Evolutionary conservation across 2,329 filamentous ascomycete species (phyloP).

Genomic region (Phialophora chinensis): DNA sequence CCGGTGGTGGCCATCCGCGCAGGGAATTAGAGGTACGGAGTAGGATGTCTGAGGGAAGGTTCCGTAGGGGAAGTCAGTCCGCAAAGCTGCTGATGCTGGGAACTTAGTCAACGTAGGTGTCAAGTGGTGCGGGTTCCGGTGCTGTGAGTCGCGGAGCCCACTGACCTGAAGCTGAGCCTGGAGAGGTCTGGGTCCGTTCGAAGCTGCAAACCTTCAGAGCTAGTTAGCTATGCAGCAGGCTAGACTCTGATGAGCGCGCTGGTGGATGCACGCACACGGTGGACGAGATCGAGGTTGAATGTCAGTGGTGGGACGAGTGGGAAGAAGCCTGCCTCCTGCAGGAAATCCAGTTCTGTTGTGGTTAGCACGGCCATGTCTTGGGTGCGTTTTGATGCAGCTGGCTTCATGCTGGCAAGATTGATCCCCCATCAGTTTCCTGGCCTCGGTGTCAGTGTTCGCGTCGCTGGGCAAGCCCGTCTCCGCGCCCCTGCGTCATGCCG

Average conservation of each 20-base stretch:
- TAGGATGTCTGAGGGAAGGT: slow-evolving; percentile 29
- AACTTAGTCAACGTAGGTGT: slow-evolving; percentile 9
- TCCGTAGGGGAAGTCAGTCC: slow-evolving; percentile 25
- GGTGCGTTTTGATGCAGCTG: slow-evolving; percentile 20
- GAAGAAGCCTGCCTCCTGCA: slow-evolving; percentile 36
- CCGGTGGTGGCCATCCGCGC: slow-evolving; percentile 28
- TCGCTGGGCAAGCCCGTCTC: slow-evolving; percentile 14
- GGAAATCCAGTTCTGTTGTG: slow-evolving; percentile 30
- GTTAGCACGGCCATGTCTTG: slow-evolving; percentile 35
- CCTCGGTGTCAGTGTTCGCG: neutral
- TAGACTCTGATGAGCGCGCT: slow-evolving; percentile 28
- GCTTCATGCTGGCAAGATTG: slow-evolving; percentile 36
- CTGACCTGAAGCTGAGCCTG: slow-evolving; percentile 13
- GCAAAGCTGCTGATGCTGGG: slow-evolving; percentile 19
- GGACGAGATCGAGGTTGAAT: slow-evolving; percentile 28
- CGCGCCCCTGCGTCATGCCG: slow-evolving; percentile 32
- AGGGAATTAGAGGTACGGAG: slow-evolving; percentile 23
- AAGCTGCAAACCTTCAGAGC: slow-evolving; percentile 15
- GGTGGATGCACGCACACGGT: slow-evolving; percentile 29
- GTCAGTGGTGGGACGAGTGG: slow-evolving; percentile 23
- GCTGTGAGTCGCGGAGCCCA: slow-evolving; percentile 14
- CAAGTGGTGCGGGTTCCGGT: slow-evolving; percentile 17
- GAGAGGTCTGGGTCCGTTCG: neutral
- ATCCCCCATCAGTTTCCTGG: slow-evolving; percentile 11
- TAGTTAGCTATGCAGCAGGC: slow-evolving; percentile 30